Conservation (phyloP, 2,329 filamentous ascomycete genomes). For the Thelonectria discophora region DNA sequence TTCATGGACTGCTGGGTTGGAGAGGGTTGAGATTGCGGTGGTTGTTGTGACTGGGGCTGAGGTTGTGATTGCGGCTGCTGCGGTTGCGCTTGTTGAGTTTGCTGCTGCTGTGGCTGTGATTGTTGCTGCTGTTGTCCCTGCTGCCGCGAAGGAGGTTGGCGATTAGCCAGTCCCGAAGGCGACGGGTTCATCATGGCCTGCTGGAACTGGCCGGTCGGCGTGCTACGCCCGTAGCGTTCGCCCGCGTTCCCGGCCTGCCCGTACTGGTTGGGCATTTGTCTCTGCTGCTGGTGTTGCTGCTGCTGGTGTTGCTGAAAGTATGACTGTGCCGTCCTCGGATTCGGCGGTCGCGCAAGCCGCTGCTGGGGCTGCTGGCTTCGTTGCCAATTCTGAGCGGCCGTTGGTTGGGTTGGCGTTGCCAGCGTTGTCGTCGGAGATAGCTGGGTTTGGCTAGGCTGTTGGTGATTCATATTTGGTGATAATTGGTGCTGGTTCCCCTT, state of each 20-base stretch:
- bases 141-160: conserved; percentile 25
- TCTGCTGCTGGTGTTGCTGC: conserved; percentile 27
- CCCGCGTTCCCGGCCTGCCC: conserved; percentile 18
- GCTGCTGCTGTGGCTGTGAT: not conserved
- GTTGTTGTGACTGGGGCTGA: conserved; percentile 5
- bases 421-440: not conserved
- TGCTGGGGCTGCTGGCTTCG: conserved; percentile 10
- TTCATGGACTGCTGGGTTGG: too few species aligned
- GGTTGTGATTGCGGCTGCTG: not conserved
- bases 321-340: conserved; percentile 20
- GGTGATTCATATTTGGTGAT: conserved; percentile 12
- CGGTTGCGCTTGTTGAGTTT: conserved; percentile 15
- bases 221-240: conserved; percentile 24
- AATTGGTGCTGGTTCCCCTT: conserved; percentile 20
- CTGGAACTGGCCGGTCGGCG: conserved; percentile 29
- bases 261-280: conserved; percentile 32
- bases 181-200: conserved; percentile 29
- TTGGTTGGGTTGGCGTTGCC: conserved; percentile 1
- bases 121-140: conserved; percentile 9
- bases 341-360: conserved; percentile 2
- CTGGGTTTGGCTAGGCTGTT: conserved; percentile 9
- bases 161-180: conserved; percentile 17
- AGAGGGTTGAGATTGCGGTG: conserved; percentile 21
- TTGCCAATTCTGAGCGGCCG: conserved; percentile 13
- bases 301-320: conserved; percentile 26